Evolutionary conservation across 164 flowering plant species (phyloP), one percentile per base, ranked within the genome.

Genomic region (Brasenia schreberi): DNA sequence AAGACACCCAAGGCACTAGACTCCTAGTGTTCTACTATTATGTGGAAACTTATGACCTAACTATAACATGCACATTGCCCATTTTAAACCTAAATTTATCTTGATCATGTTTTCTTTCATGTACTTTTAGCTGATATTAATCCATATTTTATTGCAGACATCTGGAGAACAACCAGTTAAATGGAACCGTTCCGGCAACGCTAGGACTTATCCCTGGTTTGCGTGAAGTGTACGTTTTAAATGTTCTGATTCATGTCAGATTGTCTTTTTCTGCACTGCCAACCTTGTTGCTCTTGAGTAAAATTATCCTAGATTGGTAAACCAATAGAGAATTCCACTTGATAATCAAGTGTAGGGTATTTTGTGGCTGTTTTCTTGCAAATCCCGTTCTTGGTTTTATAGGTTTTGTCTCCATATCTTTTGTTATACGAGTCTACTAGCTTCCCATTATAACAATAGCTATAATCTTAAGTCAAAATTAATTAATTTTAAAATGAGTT

Each of bases 1-100:
- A 84, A 85, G 95, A 74, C 42, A 5, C 58, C 49, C 12, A 11
- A 18, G n/a, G 10, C 58, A 33, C 56, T 61, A 43, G 27, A 23
- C 27, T 18, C 61, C 43, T 23, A 18, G 61, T 18, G 5, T 59
- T 52, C 1, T 65, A 6, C 62, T 62, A 33, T 33, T 33, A 33
- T 33, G 39, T 33, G 39, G 39, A 33, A 33, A 33, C 39, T 33
- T 33, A 33, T 33, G 39, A 33, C 39, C 39, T 33, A 33, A 33
- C 4, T 33, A 33, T 33, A 33, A 33, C 39, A 33, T 33, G 39
- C 39, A 33, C 39, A 33, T 33, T 33, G 39, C 3, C 39, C 39
- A 33, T 33, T 33, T 33, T 33, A 33, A 33, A 33, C 39, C 18
- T 58, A 58, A 12, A 14, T 58, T 58, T 18, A 58, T 58, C 60